These are phyloP conservation scores for Thuja plicata DNA, from an alignment of 83 land plant species.

Conservation along the genomic window DNA sequence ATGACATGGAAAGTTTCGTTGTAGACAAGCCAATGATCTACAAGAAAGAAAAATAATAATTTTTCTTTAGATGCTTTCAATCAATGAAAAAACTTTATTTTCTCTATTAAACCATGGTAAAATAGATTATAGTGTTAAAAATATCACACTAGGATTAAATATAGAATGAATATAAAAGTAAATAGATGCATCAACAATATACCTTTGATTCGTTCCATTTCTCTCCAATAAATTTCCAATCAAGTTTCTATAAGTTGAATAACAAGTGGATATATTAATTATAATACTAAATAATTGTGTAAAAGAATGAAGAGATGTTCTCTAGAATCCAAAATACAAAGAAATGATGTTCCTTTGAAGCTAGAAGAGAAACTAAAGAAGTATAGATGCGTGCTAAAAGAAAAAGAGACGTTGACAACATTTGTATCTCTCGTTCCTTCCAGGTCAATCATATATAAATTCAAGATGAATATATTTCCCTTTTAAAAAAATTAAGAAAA, in stretches of 20 bases:
- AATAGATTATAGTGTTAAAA: too few relatives aligned
- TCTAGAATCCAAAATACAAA: background rate
- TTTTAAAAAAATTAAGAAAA: background rate
- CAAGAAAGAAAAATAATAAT: background rate
- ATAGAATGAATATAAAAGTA: background rate
- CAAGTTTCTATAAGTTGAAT: background rate
- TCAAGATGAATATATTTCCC: background rate
- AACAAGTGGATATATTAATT: background rate
- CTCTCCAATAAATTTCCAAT: background rate
- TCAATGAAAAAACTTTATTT: background rate
- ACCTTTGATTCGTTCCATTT: conserved; percentile 1
- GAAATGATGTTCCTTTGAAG: background rate
- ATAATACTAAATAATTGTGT: background rate
- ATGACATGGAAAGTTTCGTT: background rate
- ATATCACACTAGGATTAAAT: background rate
- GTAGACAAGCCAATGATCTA: background rate
- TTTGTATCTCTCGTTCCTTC: background rate
- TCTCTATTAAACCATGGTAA: background rate
- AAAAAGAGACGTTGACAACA: background rate
- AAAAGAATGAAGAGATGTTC: background rate
- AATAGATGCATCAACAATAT: background rate
- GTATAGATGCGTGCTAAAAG: too few relatives aligned
- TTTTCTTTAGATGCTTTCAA: background rate
- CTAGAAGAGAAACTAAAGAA: background rate
- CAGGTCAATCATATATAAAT: background rate